Base-by-base conservation (phyloP, 2,329 filamentous ascomycete genomes). In the Penicillium italicum region DNA sequence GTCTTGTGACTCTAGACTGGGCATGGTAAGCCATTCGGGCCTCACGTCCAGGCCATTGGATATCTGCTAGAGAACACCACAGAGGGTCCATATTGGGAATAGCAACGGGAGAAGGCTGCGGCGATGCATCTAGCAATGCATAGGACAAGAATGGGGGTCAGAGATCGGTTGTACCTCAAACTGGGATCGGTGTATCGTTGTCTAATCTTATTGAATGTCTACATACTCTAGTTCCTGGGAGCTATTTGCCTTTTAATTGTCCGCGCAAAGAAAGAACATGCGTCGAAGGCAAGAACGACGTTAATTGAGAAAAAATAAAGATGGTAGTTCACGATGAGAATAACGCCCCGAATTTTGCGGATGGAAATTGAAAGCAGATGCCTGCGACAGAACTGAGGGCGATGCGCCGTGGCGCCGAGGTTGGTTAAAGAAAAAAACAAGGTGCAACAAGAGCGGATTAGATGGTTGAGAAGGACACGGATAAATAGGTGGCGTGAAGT, bases 401-500 rank as follows among this genome's bases (percentile, higher is more conserved):
- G 18, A 36, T 50, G 20, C 52, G 45, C 52, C 45, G n/a, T 53
- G 24, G 45, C 51, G 38, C 45, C 37, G 24, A 43, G 11, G 30
- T 24, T n/a, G 10, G 9, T 24, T 22, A 33, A 20, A 22, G 22
- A 10, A 30, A 33, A 20, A 22, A 28, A 10, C 34, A 41, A 31
- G 5, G 30, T 24, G 30, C 7, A 34, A 38, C 31, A 46, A 26
- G 4, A 50, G 31, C 31, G 52, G 18, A 56, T 42, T 40, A 56
- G 43, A 42, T 34, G 44, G 36, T 20, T 28, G 31, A 30, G 40
- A 51, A 38, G n/a, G 30, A 42, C 30, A 44, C 16, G 28, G 33
- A 31, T 8, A 53, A 42, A 26, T 47, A 48, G 31, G 41, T 42
- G 50, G 56, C 56, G 41, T 49, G 26, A 51, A 36, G 48, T 37